A percentile compares a stretch with the other conserved stretches of the same genome.
Conservation (phyloP, 768 basidiomycete species). For the Psilocybe cubensis region DNA sequence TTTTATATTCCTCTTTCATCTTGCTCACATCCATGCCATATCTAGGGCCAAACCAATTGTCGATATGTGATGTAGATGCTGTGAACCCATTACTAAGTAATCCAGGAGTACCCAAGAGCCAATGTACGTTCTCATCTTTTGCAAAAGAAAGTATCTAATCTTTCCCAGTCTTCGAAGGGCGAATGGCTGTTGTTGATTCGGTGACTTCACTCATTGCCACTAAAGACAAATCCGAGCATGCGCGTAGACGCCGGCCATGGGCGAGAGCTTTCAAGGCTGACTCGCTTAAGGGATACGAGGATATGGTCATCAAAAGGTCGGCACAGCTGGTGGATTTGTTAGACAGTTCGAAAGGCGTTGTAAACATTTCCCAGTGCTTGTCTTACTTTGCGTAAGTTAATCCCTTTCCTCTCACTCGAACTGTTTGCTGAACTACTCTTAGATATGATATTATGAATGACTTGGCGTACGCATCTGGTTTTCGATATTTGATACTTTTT, state of each 20-base stretch:
- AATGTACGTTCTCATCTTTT: slow-evolving; percentile 39
- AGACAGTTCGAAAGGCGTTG: slow-evolving; percentile 25
- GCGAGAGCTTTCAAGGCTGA: slow-evolving; percentile 48
- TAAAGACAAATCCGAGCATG: slow-evolving; percentile 45
- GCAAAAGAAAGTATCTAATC: background rate
- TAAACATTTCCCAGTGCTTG: slow-evolving; percentile 39
- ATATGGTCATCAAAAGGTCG: slow-evolving; percentile 36
- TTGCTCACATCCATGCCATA: too few species aligned
- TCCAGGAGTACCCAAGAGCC: slow-evolving; percentile 58
- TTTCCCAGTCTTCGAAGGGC: slow-evolving; percentile 54
- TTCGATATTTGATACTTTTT: background rate
- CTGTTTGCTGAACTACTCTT: background rate
- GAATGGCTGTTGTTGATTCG: slow-evolving; percentile 43
- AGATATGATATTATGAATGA: slow-evolving; percentile 46
- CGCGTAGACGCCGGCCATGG: slow-evolving; percentile 50
- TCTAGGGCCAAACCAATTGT: slow-evolving; percentile 63
- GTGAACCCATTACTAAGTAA: slow-evolving; percentile 51
- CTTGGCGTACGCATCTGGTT: slow-evolving; percentile 31
- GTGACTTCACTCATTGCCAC: slow-evolving; percentile 38
- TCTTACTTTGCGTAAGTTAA: slow-evolving; percentile 39
- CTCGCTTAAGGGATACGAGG: slow-evolving; percentile 51
- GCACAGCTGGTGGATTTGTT: slow-evolving; percentile 44
- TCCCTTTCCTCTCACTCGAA: background rate
- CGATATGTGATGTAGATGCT: slow-evolving; percentile 47
- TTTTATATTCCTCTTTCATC: too few species aligned